phyloP scores from a whole-genome alignment of 2,329 filamentous ascomycete species.

The Diaporthe capsici region DNA sequence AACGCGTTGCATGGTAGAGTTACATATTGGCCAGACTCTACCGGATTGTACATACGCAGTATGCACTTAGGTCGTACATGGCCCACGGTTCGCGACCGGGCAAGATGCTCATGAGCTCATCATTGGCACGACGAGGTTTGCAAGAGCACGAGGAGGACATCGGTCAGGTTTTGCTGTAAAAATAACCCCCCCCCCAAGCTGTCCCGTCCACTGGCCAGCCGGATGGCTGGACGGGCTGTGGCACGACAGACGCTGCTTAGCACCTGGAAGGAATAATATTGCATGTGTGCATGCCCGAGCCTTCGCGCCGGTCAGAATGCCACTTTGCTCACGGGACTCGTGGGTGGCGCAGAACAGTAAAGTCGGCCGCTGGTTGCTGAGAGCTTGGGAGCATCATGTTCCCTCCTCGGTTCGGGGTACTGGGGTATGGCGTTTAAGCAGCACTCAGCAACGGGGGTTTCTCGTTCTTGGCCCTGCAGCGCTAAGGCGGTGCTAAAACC shows the following conservation, averaged over 20 bases:
- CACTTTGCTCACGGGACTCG: not conserved
- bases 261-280: not conserved
- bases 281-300: not conserved
- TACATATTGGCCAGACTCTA: not conserved
- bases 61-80: not conserved
- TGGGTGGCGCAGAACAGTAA: not conserved
- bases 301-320: not conserved
- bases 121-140: not conserved
- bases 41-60: not conserved
- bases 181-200: not conserved
- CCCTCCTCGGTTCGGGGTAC: not conserved
- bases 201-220: not conserved
- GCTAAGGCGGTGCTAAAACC: constrained; percentile 8
- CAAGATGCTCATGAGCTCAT: not conserved
- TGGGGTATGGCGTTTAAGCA: not conserved
- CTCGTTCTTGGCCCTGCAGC: constrained; percentile 24
- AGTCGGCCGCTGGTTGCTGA: not conserved
- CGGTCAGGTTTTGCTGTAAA: not conserved
- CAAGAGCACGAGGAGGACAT: not conserved
- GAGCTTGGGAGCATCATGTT: not conserved
- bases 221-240: not conserved
- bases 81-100: not conserved
- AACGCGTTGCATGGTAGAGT: not conserved
- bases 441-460: not conserved
- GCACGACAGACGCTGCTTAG: not conserved